Conservation (phyloP, 2,329 filamentous ascomycete genomes). For the Fusarium devonianum region DNA sequence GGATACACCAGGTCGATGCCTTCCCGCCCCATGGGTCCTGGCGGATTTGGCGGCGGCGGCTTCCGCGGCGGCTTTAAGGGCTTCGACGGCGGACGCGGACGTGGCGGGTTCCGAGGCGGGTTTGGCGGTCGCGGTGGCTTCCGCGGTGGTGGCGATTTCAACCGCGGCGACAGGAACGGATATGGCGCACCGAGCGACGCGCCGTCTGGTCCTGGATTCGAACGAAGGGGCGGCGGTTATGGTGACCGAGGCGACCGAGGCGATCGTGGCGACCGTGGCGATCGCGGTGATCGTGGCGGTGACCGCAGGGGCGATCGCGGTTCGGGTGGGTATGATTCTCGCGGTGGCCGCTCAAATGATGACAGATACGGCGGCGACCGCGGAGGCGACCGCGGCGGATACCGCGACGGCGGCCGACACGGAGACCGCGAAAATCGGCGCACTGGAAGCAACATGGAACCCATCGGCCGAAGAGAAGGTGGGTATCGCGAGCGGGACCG, state of each 20-base stretch:
- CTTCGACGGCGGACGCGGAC: conserved; percentile 54
- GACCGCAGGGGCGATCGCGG: conserved; percentile 58
- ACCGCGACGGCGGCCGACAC: conserved; percentile 52
- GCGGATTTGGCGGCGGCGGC: conserved; percentile 65
- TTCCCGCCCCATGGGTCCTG: conserved; percentile 72
- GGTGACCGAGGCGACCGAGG: conserved; percentile 51
- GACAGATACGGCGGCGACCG: conserved; percentile 60
- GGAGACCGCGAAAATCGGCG: conserved; percentile 58
- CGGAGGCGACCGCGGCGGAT: conserved; percentile 56
- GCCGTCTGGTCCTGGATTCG: conserved; percentile 66
- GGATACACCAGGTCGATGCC: conserved; percentile 87
- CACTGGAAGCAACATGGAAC: conserved; percentile 84
- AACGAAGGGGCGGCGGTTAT: conserved; percentile 55
- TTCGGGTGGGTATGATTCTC: conserved; percentile 67
- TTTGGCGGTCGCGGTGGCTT: conserved; percentile 65
- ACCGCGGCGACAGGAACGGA: conserved; percentile 53
- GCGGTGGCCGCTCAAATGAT: conserved; percentile 67
- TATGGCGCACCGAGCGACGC: conserved; percentile 63
- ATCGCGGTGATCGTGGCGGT: conserved; percentile 47
- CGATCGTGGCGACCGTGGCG: conserved; percentile 54
- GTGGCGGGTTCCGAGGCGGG: conserved; percentile 58
- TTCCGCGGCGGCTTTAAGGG: conserved; percentile 57
- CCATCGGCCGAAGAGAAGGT: conserved; percentile 72
- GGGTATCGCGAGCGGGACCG: conserved; percentile 61
- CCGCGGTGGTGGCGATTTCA: conserved; percentile 54